Conservation (phyloP, 352 stramenopile species). For the Phytopythium cucurbitacearum region DNA sequence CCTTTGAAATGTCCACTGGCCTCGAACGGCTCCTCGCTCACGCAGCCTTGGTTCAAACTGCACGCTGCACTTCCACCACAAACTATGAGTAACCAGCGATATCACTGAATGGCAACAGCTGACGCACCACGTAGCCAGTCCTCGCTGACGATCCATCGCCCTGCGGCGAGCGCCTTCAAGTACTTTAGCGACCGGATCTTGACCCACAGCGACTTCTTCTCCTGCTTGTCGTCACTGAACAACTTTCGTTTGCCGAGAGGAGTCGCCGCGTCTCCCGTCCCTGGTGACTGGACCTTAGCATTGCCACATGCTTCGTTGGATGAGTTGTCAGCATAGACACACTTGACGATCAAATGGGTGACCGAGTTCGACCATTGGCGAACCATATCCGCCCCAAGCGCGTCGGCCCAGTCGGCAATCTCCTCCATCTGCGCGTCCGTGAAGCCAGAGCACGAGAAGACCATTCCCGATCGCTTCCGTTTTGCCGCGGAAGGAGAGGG, state of each 20-base stretch:
- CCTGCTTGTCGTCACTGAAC: constrained; percentile 23
- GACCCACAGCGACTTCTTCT: constrained; percentile 54
- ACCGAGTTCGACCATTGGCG: constrained; percentile 50
- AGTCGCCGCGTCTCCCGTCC: constrained; percentile 16
- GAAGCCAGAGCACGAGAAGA: constrained; percentile 62
- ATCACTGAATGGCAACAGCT: not conserved
- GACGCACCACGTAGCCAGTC: constrained; percentile 65
- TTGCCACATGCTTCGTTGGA: no score
- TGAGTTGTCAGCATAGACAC: constrained; percentile 34
- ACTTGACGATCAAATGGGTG: constrained; percentile 84
- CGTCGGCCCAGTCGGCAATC: constrained; percentile 38
- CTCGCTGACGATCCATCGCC: constrained; percentile 83
- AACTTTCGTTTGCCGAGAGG: constrained; percentile 39
- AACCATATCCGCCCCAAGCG: constrained; percentile 43
- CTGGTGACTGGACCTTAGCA: constrained; percentile 12
- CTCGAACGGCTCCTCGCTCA: constrained; percentile 52
- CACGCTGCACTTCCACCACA: constrained; percentile 26
- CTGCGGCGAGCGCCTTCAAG: constrained; percentile 70
- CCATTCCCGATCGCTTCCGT: constrained; percentile 28
- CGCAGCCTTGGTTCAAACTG: constrained; percentile 20
- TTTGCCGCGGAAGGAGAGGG: constrained; percentile 4
- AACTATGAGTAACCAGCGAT: constrained; percentile 1
- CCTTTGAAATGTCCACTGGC: constrained; percentile 61
- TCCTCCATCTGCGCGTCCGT: constrained; percentile 32
- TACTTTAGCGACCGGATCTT: constrained; percentile 87